These are phyloP conservation scores for Alternaria incomplexa DNA, from an alignment of 2,329 filamentous ascomycete genomes.

Conservation along the genomic window DNA sequence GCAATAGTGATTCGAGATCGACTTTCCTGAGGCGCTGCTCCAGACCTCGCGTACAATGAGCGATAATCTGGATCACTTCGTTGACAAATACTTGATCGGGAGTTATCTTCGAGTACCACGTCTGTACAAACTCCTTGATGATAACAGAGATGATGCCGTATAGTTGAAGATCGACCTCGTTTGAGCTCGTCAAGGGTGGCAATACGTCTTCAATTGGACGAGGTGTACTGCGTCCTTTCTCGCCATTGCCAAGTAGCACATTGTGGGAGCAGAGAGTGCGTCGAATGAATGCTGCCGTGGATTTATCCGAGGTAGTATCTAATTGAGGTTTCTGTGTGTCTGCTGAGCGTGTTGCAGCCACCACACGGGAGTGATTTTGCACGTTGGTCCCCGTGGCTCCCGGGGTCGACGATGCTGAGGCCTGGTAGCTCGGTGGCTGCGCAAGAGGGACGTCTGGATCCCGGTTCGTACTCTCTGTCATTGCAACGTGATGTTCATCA, in stretches of 20 bases:
- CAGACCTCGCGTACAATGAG: slow-evolving; percentile 85
- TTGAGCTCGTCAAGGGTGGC: slow-evolving; percentile 90
- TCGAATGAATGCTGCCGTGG: slow-evolving; percentile 81
- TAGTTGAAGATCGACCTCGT: slow-evolving; percentile 89
- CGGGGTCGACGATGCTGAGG: slow-evolving; percentile 16
- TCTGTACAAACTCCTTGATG: slow-evolving; percentile 86
- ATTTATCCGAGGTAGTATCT: slow-evolving; percentile 70
- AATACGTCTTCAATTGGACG: slow-evolving; percentile 79
- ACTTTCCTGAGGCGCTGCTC: slow-evolving; percentile 84
- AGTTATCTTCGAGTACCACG: slow-evolving; percentile 93
- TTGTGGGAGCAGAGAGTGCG: slow-evolving; percentile 80
- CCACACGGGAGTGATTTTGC: slow-evolving; percentile 22
- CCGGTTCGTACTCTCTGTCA: slow-evolving; percentile 36
- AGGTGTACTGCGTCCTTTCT: slow-evolving; percentile 63
- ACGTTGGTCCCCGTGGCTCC: slow-evolving; percentile 16
- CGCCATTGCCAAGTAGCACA: slow-evolving; percentile 54
- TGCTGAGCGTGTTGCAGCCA: slow-evolving; percentile 18
- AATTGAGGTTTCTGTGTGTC: slow-evolving; percentile 34
- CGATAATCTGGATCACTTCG: slow-evolving; percentile 88
- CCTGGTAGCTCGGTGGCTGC: slow-evolving; percentile 29
- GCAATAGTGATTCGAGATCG: slow-evolving; percentile 79
- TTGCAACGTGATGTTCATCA: slow-evolving; percentile 26
- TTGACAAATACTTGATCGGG: slow-evolving; percentile 86
- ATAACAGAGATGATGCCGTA: slow-evolving; percentile 92
- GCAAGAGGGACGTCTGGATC: slow-evolving; percentile 27